Conservation (phyloP, 192 early-diverging fungal genomes). For the Gaertneriomyces semiglobifer region DNA sequence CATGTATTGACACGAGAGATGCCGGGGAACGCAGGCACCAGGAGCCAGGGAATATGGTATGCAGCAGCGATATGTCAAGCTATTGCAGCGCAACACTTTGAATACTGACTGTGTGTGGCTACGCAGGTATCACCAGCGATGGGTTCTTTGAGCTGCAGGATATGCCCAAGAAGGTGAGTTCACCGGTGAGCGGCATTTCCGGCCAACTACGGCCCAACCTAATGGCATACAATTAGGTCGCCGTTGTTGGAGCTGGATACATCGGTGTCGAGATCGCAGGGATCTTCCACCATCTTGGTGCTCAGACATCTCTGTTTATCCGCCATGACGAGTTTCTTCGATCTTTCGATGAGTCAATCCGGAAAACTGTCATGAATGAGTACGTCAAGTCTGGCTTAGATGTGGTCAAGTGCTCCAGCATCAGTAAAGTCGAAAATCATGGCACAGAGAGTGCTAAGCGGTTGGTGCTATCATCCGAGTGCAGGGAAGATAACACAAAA, state of each 20-base stretch:
- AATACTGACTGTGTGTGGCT: neutral
- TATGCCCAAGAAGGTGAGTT: constrained; percentile 85
- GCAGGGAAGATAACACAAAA: constrained; percentile 40
- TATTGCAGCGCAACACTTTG: too few species aligned
- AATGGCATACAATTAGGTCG: constrained; percentile 32
- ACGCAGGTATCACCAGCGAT: constrained; percentile 84
- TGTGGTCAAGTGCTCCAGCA: constrained; percentile 66
- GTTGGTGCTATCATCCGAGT: constrained; percentile 21
- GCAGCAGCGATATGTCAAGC: neutral
- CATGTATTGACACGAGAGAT: neutral
- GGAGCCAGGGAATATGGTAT: constrained; percentile 64
- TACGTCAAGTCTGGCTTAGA: constrained; percentile 72
- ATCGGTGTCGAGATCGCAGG: constrained; percentile 96
- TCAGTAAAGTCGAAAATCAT: constrained; percentile 60
- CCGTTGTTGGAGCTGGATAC: constrained; percentile 53
- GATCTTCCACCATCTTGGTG: constrained; percentile 86
- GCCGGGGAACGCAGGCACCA: constrained; percentile 41
- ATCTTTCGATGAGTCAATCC: constrained; percentile 79
- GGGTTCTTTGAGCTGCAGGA: constrained; percentile 92
- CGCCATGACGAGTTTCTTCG: constrained; percentile 84
- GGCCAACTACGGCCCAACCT: constrained; percentile 7
- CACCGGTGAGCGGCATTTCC: neutral
- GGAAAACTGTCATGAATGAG: constrained; percentile 42
- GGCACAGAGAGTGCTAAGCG: constrained; percentile 50
- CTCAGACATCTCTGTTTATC: constrained; percentile 78